These are phyloP conservation scores for Sherardia arvensis DNA, from an alignment of 257 asterid genomes.

Conservation along the genomic window DNA sequence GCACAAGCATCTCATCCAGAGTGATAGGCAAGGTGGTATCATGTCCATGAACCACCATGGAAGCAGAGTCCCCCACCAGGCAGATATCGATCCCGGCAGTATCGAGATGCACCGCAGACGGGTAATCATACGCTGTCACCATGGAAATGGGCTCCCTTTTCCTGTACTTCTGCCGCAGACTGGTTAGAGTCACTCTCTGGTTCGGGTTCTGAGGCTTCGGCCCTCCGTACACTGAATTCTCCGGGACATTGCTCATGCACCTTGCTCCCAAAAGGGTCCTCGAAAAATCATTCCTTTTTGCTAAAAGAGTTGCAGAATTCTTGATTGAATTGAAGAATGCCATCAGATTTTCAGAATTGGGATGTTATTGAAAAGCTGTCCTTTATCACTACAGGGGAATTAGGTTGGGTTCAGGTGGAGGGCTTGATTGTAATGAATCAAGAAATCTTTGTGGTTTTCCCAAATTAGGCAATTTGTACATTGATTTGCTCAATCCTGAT, in stretches of 20 bases:
- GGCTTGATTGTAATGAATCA: no score
- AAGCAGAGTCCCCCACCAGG: slow-evolving; percentile 84
- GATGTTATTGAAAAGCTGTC: no score
- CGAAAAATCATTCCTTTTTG: slow-evolving; percentile 4
- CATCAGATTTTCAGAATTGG: not conserved
- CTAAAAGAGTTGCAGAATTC: not conserved
- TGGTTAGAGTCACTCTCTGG: slow-evolving; percentile 57
- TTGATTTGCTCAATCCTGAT: no score
- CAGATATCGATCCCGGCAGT: slow-evolving; percentile 75
- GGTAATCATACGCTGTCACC: slow-evolving; percentile 90
- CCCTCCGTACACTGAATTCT: slow-evolving; percentile 72
- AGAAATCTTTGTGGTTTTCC: no score
- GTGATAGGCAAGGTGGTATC: slow-evolving; percentile 7
- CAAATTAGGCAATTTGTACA: no score
- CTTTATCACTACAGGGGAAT: no score
- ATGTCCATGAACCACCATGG: slow-evolving; percentile 89
- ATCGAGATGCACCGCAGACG: slow-evolving; percentile 80
- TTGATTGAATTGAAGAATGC: slow-evolving; percentile 3
- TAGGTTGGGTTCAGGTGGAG: no score
- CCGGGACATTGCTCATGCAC: slow-evolving; percentile 60
- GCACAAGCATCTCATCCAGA: slow-evolving; percentile 86
- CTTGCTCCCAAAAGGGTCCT: no score
- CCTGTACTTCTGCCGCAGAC: slow-evolving; percentile 58
- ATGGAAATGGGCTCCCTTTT: slow-evolving; percentile 63
- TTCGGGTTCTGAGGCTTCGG: slow-evolving; percentile 68